Base-by-base conservation (phyloP, 23 red algal species). In the Agarophyton chilense region DNA sequence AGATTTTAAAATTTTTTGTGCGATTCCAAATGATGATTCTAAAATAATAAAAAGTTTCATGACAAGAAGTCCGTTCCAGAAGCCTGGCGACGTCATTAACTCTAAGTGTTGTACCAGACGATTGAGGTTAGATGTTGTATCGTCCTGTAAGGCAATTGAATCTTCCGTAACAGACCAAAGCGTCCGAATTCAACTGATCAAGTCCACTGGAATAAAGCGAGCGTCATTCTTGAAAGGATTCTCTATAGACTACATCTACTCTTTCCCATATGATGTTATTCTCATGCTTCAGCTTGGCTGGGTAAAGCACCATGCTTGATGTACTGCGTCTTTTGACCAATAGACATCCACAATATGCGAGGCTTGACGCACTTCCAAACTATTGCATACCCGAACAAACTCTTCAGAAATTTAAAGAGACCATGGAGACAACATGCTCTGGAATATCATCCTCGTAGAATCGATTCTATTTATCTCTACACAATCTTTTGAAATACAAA, bases 221-320 rank as follows among this genome's bases (percentile, higher is more conserved):
- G 3, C 1, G 4, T 56, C 45, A 2, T 54, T n/a, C 36, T 2
- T 78, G 44, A 2, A 11, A 21, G 4, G 1, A 29, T 45, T 54
- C 14, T 11, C 12, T 31, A 7, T 78, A 6, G 73, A 78, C 51
- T 78, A 8, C 51, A 39, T 54, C 33, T 56, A 78, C 45, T 46
- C 73, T 7, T 52, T 78, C 24, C 73, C 73, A 36, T 78, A 78
- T 54, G 73, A 78, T 56, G 10, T 38, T 1, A 78, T 78, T 41
- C 45, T 52, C 17, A 10, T 53, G 24, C 45, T 78, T 1, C 45
- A 52, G 4, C 10, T 78, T 1, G 45, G 73, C 9, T 51, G 45
- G 73, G 45, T 26, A 16, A 78, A 78, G 24, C 73, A 78, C n/a
- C n/a, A n/a, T n/a, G n/a, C n/a, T n/a, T n/a, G n/a, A n/a, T n/a